These are phyloP conservation scores for Begonia fuchsioides DNA, from an alignment of 306 rosid species.

Conservation along the genomic window DNA sequence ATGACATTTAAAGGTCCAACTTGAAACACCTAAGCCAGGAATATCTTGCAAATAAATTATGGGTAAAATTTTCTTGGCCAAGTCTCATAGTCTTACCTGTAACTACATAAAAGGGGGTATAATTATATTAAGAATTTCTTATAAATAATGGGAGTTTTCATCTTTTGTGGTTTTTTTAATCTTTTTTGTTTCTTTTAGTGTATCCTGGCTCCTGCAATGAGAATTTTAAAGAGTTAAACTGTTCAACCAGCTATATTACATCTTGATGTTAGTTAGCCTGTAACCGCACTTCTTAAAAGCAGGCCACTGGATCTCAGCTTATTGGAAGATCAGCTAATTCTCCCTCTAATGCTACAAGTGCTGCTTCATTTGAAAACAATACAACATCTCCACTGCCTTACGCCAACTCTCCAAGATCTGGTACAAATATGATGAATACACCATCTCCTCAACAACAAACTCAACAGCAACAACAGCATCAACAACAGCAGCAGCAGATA, in stretches of 20 bases:
- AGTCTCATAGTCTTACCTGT: neutral
- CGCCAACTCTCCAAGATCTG: constrained; percentile 93
- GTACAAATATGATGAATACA: constrained; percentile 63
- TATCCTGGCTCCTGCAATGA: neutral
- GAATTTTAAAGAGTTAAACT: neutral
- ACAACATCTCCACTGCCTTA: constrained; percentile 77
- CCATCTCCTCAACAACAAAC: constrained; percentile 94
- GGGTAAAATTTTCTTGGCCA: no score
- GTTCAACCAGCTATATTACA: neutral
- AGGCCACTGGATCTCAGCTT: constrained; percentile 80
- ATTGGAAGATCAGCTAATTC: constrained; percentile 90
- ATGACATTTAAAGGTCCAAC: no score
- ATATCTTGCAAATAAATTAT: no score
- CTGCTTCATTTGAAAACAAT: constrained; percentile 62
- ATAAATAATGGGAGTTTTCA: neutral
- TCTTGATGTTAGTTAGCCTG: constrained; percentile 1
- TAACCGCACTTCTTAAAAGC: constrained; percentile 12
- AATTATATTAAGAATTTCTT: neutral
- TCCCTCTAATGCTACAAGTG: constrained; percentile 56
- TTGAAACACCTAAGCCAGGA: no score
- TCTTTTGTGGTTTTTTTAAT: no score
- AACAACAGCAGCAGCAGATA: constrained; percentile 19
- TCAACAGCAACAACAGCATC: constrained; percentile 46
- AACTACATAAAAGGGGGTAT: neutral
- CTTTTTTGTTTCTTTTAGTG: neutral